These are phyloP conservation scores for Penicillium sp. DNA, from an alignment of 2,329 filamentous ascomycete genomes.

Conservation along the genomic window DNA sequence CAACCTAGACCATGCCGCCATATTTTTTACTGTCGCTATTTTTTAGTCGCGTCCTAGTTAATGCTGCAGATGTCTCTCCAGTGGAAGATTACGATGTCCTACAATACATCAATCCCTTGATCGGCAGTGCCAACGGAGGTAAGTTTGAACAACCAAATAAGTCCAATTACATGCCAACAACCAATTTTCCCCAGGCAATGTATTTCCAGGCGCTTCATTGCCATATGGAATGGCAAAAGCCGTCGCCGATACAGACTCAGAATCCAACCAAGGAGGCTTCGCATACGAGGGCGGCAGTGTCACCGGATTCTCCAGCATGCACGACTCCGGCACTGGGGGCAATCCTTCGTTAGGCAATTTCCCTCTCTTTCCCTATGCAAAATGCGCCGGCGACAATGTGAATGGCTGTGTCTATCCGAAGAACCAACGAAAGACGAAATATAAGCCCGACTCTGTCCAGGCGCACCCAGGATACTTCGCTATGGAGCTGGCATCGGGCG, in stretches of 20 bases:
- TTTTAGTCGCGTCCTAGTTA: constrained; percentile 9
- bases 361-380: constrained; percentile 65
- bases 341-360: constrained; percentile 70
- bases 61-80: constrained; percentile 10
- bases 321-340: constrained; percentile 53
- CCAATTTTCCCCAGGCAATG: constrained; percentile 46
- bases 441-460: constrained; percentile 54
- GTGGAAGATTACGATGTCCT: constrained; percentile 43
- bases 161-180: background rate
- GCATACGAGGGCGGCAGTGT: constrained; percentile 53
- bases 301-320: constrained; percentile 53
- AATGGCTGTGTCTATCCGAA: constrained; percentile 63
- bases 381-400: constrained; percentile 61
- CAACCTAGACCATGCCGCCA: constrained; percentile 11
- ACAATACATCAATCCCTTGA: constrained; percentile 52
- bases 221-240: constrained; percentile 59
- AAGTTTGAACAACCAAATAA: background rate
- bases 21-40: constrained; percentile 16
- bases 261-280: constrained; percentile 56
- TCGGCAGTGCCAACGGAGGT: constrained; percentile 54
- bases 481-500: constrained; percentile 57
- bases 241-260: constrained; percentile 55
- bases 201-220: constrained; percentile 56
- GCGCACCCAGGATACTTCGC: constrained; percentile 66
- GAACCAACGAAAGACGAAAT: constrained; percentile 49